Base-by-base conservation (phyloP, 225 moss, liverwort and hornwort species). In the Polytrichum commune region DNA sequence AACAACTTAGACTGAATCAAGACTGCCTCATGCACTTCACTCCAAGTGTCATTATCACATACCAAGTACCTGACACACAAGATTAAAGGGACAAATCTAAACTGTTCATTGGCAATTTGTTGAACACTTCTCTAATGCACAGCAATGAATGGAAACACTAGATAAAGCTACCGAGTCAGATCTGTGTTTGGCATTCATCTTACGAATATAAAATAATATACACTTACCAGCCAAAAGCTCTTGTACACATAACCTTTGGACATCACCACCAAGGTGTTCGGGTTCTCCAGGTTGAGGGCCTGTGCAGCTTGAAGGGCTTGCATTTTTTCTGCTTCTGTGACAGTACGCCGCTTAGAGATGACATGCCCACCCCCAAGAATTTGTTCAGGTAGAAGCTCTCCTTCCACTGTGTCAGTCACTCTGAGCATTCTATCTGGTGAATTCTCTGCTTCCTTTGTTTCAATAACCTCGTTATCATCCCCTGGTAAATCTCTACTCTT, bases 211-310 rank as follows among this genome's bases (percentile, higher is more conserved):
- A 13, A 38, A 13, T 0, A 10, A 38, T 46, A 46, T 46, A 46
- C 16, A 60, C 87, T 76, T 38, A 88, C 87, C 84, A 88, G 68
- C 87, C 87, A 88, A 68, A 88, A 88, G 46, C 87, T 84, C 71
- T 18, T 79, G 19, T 79, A 88, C 19, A 82, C 84, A 23, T 65
- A 82, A 70, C 66, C 84, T 82, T 32, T 88, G 0, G 79, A 55
- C 87, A 88, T 77, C 8, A 71, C 62, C 65, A 84, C 73, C 71
- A 88, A 73, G 24, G 76, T 63, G 62, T 77, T 81, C 19, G 87
- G 84, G 68, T 82, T 82, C 23, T 69, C 29, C 55, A 79, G 53
- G n/a, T 72, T 63, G 19, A 79, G 77, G 6, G 79, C 66, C 32
- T 29, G 69, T 67, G 87, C 84, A 33, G 84, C 77, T 1, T 65